phyloP scores from a whole-genome alignment of 2,329 filamentous ascomycete species.

The Biscogniauxia mediterranea region DNA sequence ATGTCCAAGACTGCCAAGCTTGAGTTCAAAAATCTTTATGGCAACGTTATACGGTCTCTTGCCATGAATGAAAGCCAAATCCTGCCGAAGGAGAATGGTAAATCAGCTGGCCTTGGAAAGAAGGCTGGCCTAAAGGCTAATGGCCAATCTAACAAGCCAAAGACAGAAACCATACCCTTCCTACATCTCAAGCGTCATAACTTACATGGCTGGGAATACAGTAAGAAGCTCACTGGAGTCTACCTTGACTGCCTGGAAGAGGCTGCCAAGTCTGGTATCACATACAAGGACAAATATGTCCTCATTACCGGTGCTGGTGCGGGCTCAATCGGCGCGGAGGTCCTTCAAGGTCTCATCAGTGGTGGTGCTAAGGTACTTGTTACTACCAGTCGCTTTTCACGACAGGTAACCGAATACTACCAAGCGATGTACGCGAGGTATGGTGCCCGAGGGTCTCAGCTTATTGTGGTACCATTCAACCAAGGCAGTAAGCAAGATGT shows the following conservation, averaged over 20 bases:
- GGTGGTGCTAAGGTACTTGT: constrained; percentile 96
- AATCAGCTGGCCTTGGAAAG: constrained; percentile 48
- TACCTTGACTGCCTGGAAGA: constrained; percentile 92
- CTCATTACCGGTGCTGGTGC: constrained; percentile 98
- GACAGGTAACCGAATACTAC: constrained; percentile 98
- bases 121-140: constrained; percentile 52
- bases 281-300: constrained; percentile 90
- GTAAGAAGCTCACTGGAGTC: constrained; percentile 92
- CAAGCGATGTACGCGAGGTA: constrained; percentile 97
- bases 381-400: constrained; percentile 94
- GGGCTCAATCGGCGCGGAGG: constrained; percentile 95
- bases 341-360: constrained; percentile 91
- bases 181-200: constrained; percentile 93
- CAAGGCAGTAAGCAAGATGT: constrained; percentile 98
- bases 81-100: constrained; percentile 80
- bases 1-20: constrained; percentile 94
- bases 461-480: constrained; percentile 98
- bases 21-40: constrained; percentile 93
- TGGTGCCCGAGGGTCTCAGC: constrained; percentile 89
- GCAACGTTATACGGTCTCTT: constrained; percentile 88
- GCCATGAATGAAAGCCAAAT: constrained; percentile 99
- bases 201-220: constrained; percentile 96
- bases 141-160: constrained; percentile 69
- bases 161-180: constrained; percentile 97
- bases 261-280: constrained; percentile 82